phyloP scores from a whole-genome alignment of 2,329 filamentous ascomycete genomes.

The Cordyceps fumosorosea region DNA sequence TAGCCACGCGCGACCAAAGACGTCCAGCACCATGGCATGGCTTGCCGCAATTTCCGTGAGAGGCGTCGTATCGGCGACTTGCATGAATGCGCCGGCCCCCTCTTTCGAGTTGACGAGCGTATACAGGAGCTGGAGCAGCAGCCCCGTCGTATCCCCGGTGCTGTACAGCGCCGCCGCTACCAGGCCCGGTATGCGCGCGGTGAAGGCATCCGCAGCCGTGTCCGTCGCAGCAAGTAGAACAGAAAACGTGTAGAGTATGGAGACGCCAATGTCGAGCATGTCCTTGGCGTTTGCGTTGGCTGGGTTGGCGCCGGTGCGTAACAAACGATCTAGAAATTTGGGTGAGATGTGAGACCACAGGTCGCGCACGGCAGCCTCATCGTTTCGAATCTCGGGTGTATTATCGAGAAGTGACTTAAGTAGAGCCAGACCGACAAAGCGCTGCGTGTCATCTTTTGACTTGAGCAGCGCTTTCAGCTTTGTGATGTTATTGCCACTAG shows the following conservation, averaged over 20 bases:
- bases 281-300: constrained; percentile 42
- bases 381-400: constrained; percentile 42
- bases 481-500: constrained; percentile 24
- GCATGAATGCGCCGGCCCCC: constrained; percentile 43
- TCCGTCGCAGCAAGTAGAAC: constrained; percentile 46
- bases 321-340: constrained; percentile 57
- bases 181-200: constrained; percentile 46
- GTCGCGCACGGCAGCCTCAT: constrained; percentile 37
- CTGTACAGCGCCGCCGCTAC: constrained; percentile 48
- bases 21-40: constrained; percentile 46
- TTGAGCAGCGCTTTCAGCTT: constrained; percentile 51
- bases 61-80: constrained; percentile 44
- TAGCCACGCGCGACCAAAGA: constrained; percentile 52
- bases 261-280: constrained; percentile 58
- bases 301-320: constrained; percentile 44
- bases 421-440: constrained; percentile 61
- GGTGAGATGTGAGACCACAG: constrained; percentile 56
- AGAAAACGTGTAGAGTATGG: constrained; percentile 56
- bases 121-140: constrained; percentile 52
- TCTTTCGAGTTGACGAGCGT: constrained; percentile 46
- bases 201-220: constrained; percentile 39
- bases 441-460: constrained; percentile 58
- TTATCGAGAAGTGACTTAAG: constrained; percentile 61
- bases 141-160: constrained; percentile 42
- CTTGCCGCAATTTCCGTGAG: constrained; percentile 51